These are phyloP conservation scores for Leishmania aethiopica DNA, from an alignment of 208 protist genomes.

Conservation along the genomic window DNA sequence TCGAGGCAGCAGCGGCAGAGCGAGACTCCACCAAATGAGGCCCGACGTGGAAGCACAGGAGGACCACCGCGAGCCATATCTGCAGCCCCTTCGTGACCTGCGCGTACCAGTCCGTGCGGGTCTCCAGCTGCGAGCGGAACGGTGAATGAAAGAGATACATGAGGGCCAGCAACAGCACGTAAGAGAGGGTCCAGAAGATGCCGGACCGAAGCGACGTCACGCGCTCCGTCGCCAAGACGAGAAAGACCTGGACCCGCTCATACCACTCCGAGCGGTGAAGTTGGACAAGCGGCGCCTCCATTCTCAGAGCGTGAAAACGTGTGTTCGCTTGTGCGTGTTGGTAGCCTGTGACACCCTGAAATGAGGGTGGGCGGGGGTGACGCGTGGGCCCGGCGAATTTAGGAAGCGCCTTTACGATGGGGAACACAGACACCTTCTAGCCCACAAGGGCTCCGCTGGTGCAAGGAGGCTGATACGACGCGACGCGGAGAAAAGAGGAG, in stretches of 20 bases:
- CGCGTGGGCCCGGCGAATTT: neutral
- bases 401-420: neutral
- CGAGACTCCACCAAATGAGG: constrained; percentile 41
- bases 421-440: neutral
- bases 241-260: constrained; percentile 10
- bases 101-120: constrained; percentile 64
- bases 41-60: constrained; percentile 64
- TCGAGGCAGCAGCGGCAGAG: neutral
- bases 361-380: neutral
- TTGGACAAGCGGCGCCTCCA: neutral
- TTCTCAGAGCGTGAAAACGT: neutral
- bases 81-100: constrained; percentile 76
- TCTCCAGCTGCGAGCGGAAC: constrained; percentile 57
- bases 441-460: too few species aligned
- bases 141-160: constrained; percentile 87
- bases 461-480: too few species aligned
- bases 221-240: constrained; percentile 13
- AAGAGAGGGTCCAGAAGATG: constrained; percentile 53
- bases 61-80: constrained; percentile 54
- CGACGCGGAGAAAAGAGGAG: neutral
- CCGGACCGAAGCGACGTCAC: constrained; percentile 21
- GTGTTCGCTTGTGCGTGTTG: neutral
- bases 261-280: constrained; percentile 6
- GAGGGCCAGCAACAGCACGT: constrained; percentile 46
- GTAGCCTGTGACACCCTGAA: neutral